Conservation (phyloP, 2,329 filamentous ascomycete species). For the Didymella arachidicola region DNA sequence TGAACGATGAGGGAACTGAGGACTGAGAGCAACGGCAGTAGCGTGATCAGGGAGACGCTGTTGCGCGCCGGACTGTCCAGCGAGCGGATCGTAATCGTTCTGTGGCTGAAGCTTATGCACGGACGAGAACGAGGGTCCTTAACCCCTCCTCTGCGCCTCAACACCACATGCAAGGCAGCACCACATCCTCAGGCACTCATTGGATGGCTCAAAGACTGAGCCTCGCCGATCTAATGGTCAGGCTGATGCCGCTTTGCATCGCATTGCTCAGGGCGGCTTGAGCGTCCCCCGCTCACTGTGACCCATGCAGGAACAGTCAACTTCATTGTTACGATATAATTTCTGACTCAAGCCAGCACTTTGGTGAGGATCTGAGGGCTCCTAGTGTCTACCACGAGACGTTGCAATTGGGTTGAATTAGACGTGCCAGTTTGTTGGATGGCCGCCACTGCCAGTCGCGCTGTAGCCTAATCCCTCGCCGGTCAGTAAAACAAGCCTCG, state of each 20-base stretch:
- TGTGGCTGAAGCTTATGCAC: conserved; percentile 26
- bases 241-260: conserved; percentile 10
- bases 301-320: conserved; percentile 16
- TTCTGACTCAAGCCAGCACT: background rate
- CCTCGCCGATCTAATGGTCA: conserved; percentile 20
- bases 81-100: conserved; percentile 12
- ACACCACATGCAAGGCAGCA: conserved; percentile 24
- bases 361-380: background rate
- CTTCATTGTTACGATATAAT: background rate
- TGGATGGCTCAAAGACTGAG: conserved; percentile 17
- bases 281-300: conserved; percentile 23
- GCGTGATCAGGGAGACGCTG: conserved; percentile 10
- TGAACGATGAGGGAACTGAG: background rate
- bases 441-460: conserved; percentile 17
- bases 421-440: conserved; percentile 3
- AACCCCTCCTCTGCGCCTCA: conserved; percentile 20
- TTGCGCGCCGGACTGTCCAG: conserved; percentile 1
- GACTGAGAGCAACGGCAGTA: background rate
- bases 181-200: conserved; percentile 14
- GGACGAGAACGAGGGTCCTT: background rate
- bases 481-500: conserved; percentile 21
- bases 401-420: background rate
- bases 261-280: conserved; percentile 13
- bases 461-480: conserved; percentile 27
- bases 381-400: background rate